phyloP scores from a whole-genome alignment of 352 stramenopile species.

The Phytophthora citricola region DNA sequence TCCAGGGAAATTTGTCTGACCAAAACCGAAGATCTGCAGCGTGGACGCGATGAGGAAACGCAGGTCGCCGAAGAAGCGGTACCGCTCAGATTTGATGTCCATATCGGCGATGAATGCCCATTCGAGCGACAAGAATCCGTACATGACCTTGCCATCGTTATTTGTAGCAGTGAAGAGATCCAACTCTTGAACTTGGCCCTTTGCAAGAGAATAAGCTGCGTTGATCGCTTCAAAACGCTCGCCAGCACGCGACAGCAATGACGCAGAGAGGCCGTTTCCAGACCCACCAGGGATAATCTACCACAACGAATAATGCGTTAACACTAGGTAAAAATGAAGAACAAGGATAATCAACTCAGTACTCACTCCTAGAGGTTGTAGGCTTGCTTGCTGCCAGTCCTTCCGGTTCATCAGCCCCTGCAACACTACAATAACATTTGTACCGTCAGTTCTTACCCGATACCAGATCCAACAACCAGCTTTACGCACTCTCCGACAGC shows the following conservation, averaged over 20 bases:
- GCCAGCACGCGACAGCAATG: slow-evolving; percentile 54
- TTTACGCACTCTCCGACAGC: slow-evolving; percentile 68
- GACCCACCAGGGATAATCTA: slow-evolving; percentile 60
- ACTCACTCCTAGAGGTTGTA: slow-evolving; percentile 59
- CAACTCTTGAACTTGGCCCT: slow-evolving; percentile 66
- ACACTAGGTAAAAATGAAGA: neutral
- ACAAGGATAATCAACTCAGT: neutral
- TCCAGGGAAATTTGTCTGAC: slow-evolving; percentile 43
- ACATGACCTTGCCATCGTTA: slow-evolving; percentile 55
- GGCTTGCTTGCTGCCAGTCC: slow-evolving; percentile 67
- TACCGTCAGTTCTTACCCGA: slow-evolving; percentile 10
- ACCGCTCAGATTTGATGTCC: slow-evolving; percentile 75
- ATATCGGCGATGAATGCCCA: slow-evolving; percentile 87
- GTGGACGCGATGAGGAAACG: slow-evolving; percentile 60
- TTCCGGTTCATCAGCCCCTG: slow-evolving; percentile 74
- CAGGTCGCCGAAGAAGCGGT: slow-evolving; percentile 59
- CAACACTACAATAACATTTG: slow-evolving; percentile 50
- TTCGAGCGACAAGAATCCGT: slow-evolving; percentile 86
- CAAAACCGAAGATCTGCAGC: slow-evolving; percentile 51
- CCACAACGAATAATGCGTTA: slow-evolving; percentile 1
- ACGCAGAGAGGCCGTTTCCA: slow-evolving; percentile 71
- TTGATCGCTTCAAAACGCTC: slow-evolving; percentile 63
- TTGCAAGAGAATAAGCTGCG: slow-evolving; percentile 69
- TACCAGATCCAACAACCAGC: neutral
- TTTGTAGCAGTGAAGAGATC: slow-evolving; percentile 68